Percentiles rank a stretch among this genome's conserved stretches.
Conservation (phyloP, 441 rosid genomes). For the Pelargonium hybrid region DNA sequence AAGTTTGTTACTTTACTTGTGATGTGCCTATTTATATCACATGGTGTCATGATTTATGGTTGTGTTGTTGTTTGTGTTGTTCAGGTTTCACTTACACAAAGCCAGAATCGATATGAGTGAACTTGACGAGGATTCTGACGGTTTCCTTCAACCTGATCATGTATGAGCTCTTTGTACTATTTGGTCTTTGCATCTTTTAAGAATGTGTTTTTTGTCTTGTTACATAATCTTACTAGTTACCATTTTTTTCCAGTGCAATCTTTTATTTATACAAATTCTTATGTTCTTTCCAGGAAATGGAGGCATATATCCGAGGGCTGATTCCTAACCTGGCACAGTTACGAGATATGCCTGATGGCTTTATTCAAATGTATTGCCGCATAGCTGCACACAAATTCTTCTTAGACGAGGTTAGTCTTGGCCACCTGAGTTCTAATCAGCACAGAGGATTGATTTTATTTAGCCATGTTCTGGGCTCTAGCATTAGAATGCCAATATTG, state of each 20-base stretch:
- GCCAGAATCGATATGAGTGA: slow-evolving; percentile 99
- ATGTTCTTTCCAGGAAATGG: slow-evolving; percentile 73
- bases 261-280: background rate
- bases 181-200: slow-evolving; percentile 6
- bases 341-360: slow-evolving; percentile 80
- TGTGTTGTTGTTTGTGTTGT: too few species aligned
- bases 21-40: background rate
- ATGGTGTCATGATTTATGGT: slow-evolving; percentile 5
- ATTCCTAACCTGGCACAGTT: slow-evolving; percentile 96
- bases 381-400: slow-evolving; percentile 96
- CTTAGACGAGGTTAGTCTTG: slow-evolving; percentile 81
- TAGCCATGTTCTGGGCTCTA: background rate
- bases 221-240: background rate
- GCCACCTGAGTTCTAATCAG: slow-evolving; percentile 4
- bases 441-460: background rate
- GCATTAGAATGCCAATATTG: background rate
- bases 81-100: slow-evolving; percentile 97
- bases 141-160: slow-evolving; percentile 81
- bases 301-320: slow-evolving; percentile 83
- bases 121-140: slow-evolving; percentile 97
- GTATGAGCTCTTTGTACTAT: slow-evolving; percentile 30
- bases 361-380: slow-evolving; percentile 84
- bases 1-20: background rate
- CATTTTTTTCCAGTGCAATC: background rate
- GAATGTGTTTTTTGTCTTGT: background rate